Evolutionary conservation across 176 grass and related monocot species (phyloP), one percentile per base, ranked within the genome.

Genomic region (Luzula sylvatica): DNA sequence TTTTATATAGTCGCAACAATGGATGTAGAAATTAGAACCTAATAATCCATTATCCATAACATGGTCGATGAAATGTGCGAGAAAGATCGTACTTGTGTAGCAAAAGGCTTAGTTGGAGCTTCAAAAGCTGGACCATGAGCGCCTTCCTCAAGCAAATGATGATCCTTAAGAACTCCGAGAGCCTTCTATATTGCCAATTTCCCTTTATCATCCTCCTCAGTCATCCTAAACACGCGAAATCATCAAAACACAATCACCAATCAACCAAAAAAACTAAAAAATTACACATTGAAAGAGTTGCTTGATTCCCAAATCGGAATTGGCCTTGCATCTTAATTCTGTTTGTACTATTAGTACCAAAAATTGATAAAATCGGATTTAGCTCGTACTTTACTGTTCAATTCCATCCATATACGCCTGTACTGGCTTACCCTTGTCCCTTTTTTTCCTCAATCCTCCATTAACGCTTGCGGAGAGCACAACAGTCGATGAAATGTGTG

Each of bases 71-170:
- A 63, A 48, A 53, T 52, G 49, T 8, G 15, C 12, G 0, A 38
- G 35, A 72, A 71, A 62, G 55, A 53, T 15, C 25, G 58, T 68
- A 90, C 92, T 46, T 86, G 92, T 23, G 78, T 73, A 62, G 82
- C 75, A 12, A 80, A 82, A 25, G 92, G 92, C 44, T 73, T 65
- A 9, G 65, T 66, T 54, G 90, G 85, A 14, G 81, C 86, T 23
- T 82, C 60, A 57, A 90, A 82, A 42, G 78, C 78, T 16, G 85
- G 85, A 40, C 70, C 56, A 56, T 98, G 92, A 43, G 85, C 92
- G 6, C 72, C 78, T 53, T 86, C 92, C 53, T 98, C 92, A n/a
- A 73, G 29, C 55, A 74, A 71, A 43, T 90, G 72, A 48, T 85
- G 61, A 29, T 38, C 58, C 56, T 72, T 70, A 52, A 98, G 75